Base-by-base conservation (phyloP, 2,329 filamentous ascomycete genomes). In the Botryotinia globosa region DNA sequence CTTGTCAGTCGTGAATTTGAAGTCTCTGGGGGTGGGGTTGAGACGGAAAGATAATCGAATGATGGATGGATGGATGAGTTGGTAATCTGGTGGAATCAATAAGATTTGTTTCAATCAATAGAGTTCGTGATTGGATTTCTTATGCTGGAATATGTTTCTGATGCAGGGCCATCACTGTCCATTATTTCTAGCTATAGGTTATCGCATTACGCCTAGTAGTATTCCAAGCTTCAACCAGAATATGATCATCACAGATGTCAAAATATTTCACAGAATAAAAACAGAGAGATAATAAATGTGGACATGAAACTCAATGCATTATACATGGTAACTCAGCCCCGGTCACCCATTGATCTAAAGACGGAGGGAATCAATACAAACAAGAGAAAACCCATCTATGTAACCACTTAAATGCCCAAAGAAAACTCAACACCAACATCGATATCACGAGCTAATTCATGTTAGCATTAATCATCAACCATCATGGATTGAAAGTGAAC, bases 371-470 rank as follows among this genome's bases (percentile, higher is more conserved):
- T 79, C 77, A 79, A 79, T 80, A 80, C 77, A 71, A 80, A 67
- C 74, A 76, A 76, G 72, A 73, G 70, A 72, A 77, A 72, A 76
- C 72, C 73, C n/a, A 67, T 67, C 65, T 73, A 76, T 74, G 62
- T 72, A 73, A 73, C 68, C 76, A 76, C 76, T 81, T 73, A 98
- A 87, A 98, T 98, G 85, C 94, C 95, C 81, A 97, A 88, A 79
- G 90, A 92, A 85, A 97, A 97, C 85, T 97, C 93, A 80, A 98
- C 95, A 80, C 94, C 95, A 77, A 98, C 95, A 81, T 98, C 96
- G 81, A 98, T 98, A 80, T 98, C 94, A 80, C 95, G 92, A 80
- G 96, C 93, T 92, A 25, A 14, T 64, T 32, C 9, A 48, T 45
- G 69, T 73, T 71, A 75, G 76, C 67, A 75, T 80, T 80, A 80